A percentile compares a stretch with the other conserved stretches of the same genome.
Conservation (phyloP, 2,329 filamentous ascomycete species). For the Domatiomyces globalis region DNA sequence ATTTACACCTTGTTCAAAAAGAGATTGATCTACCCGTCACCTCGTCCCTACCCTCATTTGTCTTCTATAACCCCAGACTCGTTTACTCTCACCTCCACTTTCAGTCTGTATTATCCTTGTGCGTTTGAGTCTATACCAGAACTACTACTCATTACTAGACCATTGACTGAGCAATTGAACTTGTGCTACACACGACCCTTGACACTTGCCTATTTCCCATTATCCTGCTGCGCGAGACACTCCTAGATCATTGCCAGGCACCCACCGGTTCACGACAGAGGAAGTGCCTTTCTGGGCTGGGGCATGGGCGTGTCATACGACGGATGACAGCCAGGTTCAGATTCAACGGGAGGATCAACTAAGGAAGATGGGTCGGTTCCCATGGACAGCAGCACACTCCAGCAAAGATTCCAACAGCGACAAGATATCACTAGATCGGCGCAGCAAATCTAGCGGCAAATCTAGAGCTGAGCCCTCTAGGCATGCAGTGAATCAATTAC, state of each 20-base stretch:
- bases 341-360: not conserved
- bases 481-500: slow-evolving; percentile 12
- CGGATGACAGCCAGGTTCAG: not conserved
- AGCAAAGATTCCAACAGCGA: slow-evolving; percentile 12
- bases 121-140: not conserved
- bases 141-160: not conserved
- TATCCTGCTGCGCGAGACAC: not conserved
- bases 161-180: not conserved
- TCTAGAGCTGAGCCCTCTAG: slow-evolving; percentile 10
- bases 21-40: not conserved
- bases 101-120: not conserved
- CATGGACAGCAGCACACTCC: slow-evolving; percentile 10
- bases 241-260: not conserved
- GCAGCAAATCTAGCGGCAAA: slow-evolving; percentile 1
- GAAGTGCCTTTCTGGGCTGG: not conserved
- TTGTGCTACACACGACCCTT: not conserved
- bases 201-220: not conserved
- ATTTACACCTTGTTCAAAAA: not conserved
- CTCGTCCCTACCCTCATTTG: not conserved
- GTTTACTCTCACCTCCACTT: not conserved
- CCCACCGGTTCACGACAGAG: not conserved
- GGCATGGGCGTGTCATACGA: not conserved
- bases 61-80: not conserved
- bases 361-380: slow-evolving; percentile 12
- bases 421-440: slow-evolving; percentile 12